Evolutionary conservation across 331 rosid species (phyloP), one percentile per base, ranked within the genome.

Genomic region (Spiraea crenata): DNA sequence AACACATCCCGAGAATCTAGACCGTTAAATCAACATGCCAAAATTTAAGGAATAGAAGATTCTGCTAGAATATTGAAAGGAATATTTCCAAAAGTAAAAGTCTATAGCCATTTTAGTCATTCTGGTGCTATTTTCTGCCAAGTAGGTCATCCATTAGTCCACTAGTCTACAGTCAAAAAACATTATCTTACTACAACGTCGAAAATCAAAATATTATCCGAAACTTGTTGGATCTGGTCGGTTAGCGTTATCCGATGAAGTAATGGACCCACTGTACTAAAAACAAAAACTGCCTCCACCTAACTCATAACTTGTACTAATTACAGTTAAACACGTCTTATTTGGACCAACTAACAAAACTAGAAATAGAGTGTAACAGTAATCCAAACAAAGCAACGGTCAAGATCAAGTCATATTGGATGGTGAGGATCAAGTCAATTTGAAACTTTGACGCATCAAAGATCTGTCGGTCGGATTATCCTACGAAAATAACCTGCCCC

Each of bases 171-270:
- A 34, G 56, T 46, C 57, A 50, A 79, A 50, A 67, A 68, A 50
- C 72, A 58, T 69, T 65, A 70, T 67, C 63, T 15, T 17, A 74
- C 20, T 25, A 25, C 31, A 25, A 25, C 31, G 1, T 25, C 65
- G 0, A 25, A 5, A 46, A 9, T 40, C 17, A 76, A 34, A 19
- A 16, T n/a, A 45, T 59, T 58, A 66, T 75, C 81, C 70, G 66
- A 62, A 20, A 6, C 35, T 31, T 37, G n/a, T 31, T 37, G n/a
- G 19, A 45, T 17, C 1, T 76, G 83, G 83, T 76, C 84, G 86
- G 87, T 75, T 74, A 79, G 31, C 85, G 70, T 80, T 85, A 74
- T 88, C 90, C 62, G 45, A 47, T 51, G 42, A 39, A 34, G 16
- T 52, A 63, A 56, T 47, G 56, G 38, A 35, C 7, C 6, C 51